Base-by-base conservation (phyloP, 495 filamentous ascomycete genomes). In the Hypoxylon trugodes region DNA sequence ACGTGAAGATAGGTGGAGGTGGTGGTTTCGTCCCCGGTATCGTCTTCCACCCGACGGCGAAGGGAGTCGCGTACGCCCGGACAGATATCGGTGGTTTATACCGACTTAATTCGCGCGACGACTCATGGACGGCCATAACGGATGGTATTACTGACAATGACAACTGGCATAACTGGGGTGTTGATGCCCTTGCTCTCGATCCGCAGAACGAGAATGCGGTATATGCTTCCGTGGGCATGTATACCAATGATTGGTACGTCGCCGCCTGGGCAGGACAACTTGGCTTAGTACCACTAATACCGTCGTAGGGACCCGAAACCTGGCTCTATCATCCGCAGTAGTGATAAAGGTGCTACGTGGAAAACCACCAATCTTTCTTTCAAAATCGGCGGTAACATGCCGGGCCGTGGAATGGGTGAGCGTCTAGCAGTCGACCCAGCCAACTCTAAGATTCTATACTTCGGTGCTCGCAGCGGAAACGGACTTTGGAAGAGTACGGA, bases 1-100 rank as follows among this genome's bases (percentile, higher is more conserved):
- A 81, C 45, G 79, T 79, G 56, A 73, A 75, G 54, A 76, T 79
- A 18, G 79, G 77, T 13, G 81, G 83, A 9, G 85, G 85, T n/a
- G 85, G 84, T 33, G 86, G 85, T 16, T 88, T 87, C 62, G 76
- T 83, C 9, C 80, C 83, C 8, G 77, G 85, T 15, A 81, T 88
- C 36, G 75, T 86, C 10, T 87, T 86, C 65, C 83, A 87, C 52
- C 84, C 84, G 6, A 82, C 74, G 18, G 72, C 69, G 8, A 82
- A 82, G 54, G 83, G 84, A 6, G 71, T 88, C 12, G 84, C 83
- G 0, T 88, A 88, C 63, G 82, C 82, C 28, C 76, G 86, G 19
- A 85, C 85, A 2, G 86, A 89, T 59, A 88, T 89, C 65, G 86
- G 86, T 6, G 84, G 86, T 18, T 73, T 83, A 13, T 89, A 89